Evolutionary conservation across 2,329 filamentous ascomycete genomes (phyloP), one percentile per base, ranked within the genome.

Genomic region (Epicoccum nigrum): DNA sequence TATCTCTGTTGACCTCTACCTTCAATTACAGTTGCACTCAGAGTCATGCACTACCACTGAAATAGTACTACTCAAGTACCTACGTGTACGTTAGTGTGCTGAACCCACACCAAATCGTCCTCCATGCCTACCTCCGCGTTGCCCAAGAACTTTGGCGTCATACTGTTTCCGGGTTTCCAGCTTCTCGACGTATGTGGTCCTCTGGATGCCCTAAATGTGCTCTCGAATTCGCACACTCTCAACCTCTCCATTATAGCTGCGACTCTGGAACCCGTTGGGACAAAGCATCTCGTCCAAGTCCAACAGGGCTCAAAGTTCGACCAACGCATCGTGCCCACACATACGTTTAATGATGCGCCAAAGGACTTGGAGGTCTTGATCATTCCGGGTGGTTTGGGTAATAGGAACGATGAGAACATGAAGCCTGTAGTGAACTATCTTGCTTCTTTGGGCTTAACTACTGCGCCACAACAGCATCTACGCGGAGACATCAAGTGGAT

Each of bases 311-410:
- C 60, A 21, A 58, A 55, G 21, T 72, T 72, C 45, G 65, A 67
- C 19, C 70, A 80, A 48, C 59, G 60, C 27, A 65, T 80, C 31
- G 56, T 79, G 3, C 79, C 80, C 3, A 82, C 81, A 6, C 78
- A 81, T 62, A 87, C 84, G 0, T 85, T 85, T 60, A 75, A 71
- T 34, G 69, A 76, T 4, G 75, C 78, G 2, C 80, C 80, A 0
- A 54, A 62, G 1, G 75, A 76, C 4, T 70, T 87, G 4, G 84
- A 88, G 35, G 81, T 88, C 4, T 75, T 90, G 16, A 68, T 90
- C n/a, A 70, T 90, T 7, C 87, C 87, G 0, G 86, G 87, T 2
- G 86, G 87, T 0, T 45, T 73, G 0, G 86, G 86, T 0, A 75
- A 67, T 20, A 48, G 75, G 4, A 62, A 51, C 12, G 58, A 64